Percentiles rank a stretch among this genome's conserved stretches.
phyloP scores from a whole-genome alignment of 73 alveolate genomes.

The Tetrahymena borealis region DNA sequence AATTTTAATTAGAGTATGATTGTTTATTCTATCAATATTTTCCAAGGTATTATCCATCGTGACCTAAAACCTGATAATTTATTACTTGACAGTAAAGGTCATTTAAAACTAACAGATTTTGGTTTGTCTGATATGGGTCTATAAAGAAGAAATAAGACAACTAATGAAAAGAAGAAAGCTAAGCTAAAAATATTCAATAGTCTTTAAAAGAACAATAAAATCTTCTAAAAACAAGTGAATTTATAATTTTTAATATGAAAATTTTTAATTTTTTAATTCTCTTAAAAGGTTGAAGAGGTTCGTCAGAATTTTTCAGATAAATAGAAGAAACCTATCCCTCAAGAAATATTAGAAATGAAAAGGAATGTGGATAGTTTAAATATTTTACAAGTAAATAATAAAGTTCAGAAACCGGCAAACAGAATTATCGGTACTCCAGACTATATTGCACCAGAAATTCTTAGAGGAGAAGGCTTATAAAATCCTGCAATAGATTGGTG shows the following conservation, averaged over 20 bases:
- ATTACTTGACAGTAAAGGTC: conserved; percentile 32
- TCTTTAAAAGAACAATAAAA: neutral
- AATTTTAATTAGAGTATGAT: neutral
- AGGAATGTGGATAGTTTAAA: neutral
- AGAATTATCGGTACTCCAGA: conserved; percentile 50
- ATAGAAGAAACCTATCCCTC: neutral
- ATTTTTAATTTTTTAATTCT: neutral
- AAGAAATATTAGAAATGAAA: neutral
- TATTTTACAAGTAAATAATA: neutral
- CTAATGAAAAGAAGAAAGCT: neutral
- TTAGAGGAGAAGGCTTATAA: conserved; percentile 15
- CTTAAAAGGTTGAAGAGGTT: neutral
- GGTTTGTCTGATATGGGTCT: conserved; percentile 36
- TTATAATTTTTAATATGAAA: neutral
- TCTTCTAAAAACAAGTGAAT: neutral
- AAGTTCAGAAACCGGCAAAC: neutral
- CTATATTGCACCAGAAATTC: conserved; percentile 47
- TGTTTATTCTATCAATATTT: too few relatives aligned
- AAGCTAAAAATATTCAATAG: neutral
- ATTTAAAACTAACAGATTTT: conserved; percentile 40
- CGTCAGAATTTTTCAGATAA: neutral
- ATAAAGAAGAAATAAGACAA: conserved; percentile 13
- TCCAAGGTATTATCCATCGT: conserved; percentile 33
- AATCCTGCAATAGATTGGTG: conserved; percentile 39
- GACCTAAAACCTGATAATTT: conserved; percentile 52